A percentile compares a stretch with the other conserved stretches of the same genome.
Conservation (phyloP, 805 yeast species). For the Torulaspora franciscae region DNA sequence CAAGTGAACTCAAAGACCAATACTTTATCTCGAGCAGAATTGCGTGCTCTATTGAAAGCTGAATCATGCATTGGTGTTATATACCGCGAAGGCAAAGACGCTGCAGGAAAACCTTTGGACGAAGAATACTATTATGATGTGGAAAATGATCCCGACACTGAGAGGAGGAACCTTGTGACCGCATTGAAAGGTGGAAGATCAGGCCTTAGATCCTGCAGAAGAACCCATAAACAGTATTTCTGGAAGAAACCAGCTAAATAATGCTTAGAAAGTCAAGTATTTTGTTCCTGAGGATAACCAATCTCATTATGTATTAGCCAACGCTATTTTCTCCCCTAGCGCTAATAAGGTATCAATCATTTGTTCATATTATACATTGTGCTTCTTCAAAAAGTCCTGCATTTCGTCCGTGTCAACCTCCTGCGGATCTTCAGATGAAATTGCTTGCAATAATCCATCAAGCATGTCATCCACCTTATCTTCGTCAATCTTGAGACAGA, state of each 20-base stretch:
- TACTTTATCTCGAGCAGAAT: conserved; percentile 41
- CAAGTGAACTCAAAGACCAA: conserved; percentile 56
- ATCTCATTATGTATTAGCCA: neutral
- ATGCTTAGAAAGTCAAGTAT: neutral
- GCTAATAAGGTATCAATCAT: neutral
- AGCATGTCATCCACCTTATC: conserved; percentile 73
- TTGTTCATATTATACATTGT: conserved; percentile 33
- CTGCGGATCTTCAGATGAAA: conserved; percentile 72
- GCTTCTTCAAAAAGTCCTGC: conserved; percentile 48
- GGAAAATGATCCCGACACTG: conserved; percentile 70
- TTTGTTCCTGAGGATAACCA: neutral
- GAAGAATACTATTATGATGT: conserved; percentile 90
- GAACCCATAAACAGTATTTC: conserved; percentile 75
- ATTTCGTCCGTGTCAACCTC: conserved; percentile 52
- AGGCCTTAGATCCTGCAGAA: conserved; percentile 83
- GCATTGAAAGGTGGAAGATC: conserved; percentile 72
- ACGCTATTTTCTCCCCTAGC: neutral
- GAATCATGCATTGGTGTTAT: conserved; percentile 76
- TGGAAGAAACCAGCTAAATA: conserved; percentile 44
- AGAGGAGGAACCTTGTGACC: conserved; percentile 64
- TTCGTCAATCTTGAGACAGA: conserved; percentile 85
- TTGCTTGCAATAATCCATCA: conserved; percentile 83
- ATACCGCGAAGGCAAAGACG: conserved; percentile 86
- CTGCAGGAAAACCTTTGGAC: conserved; percentile 90
- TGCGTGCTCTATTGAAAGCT: conserved; percentile 42